Evolutionary conservation across 306 rosid genomes (phyloP).

Genomic region (Senna siamea): DNA sequence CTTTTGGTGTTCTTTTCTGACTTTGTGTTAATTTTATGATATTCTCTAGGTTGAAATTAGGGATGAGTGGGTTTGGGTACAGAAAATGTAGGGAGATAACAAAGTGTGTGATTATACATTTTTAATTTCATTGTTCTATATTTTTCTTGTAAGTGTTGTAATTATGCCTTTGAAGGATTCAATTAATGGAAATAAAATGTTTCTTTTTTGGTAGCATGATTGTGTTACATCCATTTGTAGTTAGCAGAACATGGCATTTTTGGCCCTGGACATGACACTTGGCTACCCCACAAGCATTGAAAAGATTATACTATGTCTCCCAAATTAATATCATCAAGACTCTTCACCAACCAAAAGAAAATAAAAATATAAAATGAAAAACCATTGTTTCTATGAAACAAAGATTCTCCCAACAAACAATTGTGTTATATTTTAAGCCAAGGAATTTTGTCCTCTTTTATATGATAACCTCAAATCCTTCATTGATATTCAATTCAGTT

Average conservation of each 20-base stretch:
- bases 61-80: constrained; percentile 4
- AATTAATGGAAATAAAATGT: constrained; percentile 46
- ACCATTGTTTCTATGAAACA: background rate
- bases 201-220: constrained; percentile 39
- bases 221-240: constrained; percentile 22
- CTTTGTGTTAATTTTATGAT: background rate
- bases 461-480: background rate
- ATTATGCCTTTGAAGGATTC: constrained; percentile 41
- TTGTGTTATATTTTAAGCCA: constrained; percentile 20
- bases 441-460: constrained; percentile 37
- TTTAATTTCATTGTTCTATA: constrained; percentile 23
- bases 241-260: constrained; percentile 20
- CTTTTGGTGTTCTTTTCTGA: background rate
- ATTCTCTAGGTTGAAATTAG: constrained; percentile 30
- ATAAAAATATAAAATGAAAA: constrained; percentile 27
- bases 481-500: background rate
- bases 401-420: constrained; percentile 37
- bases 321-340: constrained; percentile 29
- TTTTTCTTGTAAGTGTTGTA: constrained; percentile 51
- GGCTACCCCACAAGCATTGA: constrained; percentile 23
- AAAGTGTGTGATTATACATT: constrained; percentile 44
- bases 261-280: constrained; percentile 4
- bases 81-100: constrained; percentile 21
- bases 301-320: constrained; percentile 31
- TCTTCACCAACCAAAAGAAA: constrained; percentile 34